phyloP scores from a whole-genome alignment of 257 asterid genomes.

The Solanum virginianum region DNA sequence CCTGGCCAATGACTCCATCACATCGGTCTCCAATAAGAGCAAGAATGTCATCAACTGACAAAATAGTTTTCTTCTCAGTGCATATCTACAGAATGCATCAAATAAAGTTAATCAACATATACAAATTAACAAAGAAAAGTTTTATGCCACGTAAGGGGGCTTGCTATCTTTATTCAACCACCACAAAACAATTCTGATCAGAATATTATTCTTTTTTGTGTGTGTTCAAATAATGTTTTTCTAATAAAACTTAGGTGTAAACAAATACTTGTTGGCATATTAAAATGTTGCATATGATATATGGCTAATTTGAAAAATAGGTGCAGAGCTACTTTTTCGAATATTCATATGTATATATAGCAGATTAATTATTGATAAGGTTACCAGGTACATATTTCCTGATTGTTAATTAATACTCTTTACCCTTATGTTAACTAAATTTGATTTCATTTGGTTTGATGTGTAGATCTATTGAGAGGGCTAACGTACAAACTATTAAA shows the following conservation, averaged over 20 bases:
- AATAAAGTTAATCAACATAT: background rate
- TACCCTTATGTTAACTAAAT: background rate
- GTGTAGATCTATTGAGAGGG: background rate
- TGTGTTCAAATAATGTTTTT: too few species aligned
- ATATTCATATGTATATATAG: background rate
- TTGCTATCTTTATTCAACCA: conserved; percentile 11
- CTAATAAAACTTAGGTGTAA: background rate
- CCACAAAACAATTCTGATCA: too few species aligned
- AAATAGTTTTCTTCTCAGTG: conserved; percentile 76
- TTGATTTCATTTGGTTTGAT: background rate
- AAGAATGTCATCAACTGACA: conserved; percentile 84
- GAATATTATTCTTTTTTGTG: too few species aligned
- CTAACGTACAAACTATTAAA: background rate
- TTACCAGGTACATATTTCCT: background rate
- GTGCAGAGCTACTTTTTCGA: background rate
- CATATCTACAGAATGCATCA: conserved; percentile 37
- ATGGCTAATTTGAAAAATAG: background rate
- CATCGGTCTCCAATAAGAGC: conserved; percentile 74
- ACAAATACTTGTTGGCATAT: background rate
- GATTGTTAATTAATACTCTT: background rate
- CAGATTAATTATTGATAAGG: too few species aligned
- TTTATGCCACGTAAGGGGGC: conserved; percentile 20
- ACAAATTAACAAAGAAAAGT: background rate
- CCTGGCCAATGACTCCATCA: conserved; percentile 93
- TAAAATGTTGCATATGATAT: background rate